These are phyloP conservation scores for Lodderomyces margitis DNA, from an alignment of 1,139 yeast genomes.

Conservation along the genomic window DNA sequence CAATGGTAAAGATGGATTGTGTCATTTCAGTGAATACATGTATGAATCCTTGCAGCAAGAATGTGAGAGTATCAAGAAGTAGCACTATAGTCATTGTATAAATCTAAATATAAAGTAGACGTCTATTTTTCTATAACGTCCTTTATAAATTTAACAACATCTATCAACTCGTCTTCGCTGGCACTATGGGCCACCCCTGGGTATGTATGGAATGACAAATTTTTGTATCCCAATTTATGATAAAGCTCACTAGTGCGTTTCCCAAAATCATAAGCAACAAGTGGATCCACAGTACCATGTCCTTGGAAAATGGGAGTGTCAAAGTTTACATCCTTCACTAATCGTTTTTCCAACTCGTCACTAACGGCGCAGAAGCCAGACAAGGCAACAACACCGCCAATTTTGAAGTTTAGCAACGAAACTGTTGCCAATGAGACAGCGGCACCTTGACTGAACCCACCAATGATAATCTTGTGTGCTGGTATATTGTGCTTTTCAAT, in stretches of 20 bases:
- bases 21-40: slow-evolving; percentile 56
- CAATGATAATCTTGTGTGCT: slow-evolving; percentile 71
- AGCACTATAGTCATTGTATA: not conserved
- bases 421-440: slow-evolving; percentile 65
- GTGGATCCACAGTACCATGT: slow-evolving; percentile 79
- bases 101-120: not conserved
- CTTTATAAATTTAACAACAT: slow-evolving; percentile 53
- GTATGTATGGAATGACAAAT: slow-evolving; percentile 58
- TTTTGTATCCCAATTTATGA: slow-evolving; percentile 46
- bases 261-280: slow-evolving; percentile 55
- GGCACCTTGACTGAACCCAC: slow-evolving; percentile 96
- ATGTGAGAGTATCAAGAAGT: slow-evolving; percentile 8
- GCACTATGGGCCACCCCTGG: slow-evolving; percentile 67
- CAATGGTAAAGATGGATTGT: slow-evolving; percentile 53
- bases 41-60: slow-evolving; percentile 38
- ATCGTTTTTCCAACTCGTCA: slow-evolving; percentile 33
- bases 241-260: slow-evolving; percentile 46
- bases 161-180: slow-evolving; percentile 61
- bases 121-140: slow-evolving; percentile 12
- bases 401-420: slow-evolving; percentile 48
- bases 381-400: slow-evolving; percentile 77
- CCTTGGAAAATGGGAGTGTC: slow-evolving; percentile 83
- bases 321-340: slow-evolving; percentile 37
- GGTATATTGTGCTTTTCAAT: slow-evolving; percentile 57
- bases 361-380: slow-evolving; percentile 75